Percentiles rank a stretch among this genome's conserved stretches.
phyloP scores from a whole-genome alignment of 768 basidiomycete species.

The Baorangia bicolor region DNA sequence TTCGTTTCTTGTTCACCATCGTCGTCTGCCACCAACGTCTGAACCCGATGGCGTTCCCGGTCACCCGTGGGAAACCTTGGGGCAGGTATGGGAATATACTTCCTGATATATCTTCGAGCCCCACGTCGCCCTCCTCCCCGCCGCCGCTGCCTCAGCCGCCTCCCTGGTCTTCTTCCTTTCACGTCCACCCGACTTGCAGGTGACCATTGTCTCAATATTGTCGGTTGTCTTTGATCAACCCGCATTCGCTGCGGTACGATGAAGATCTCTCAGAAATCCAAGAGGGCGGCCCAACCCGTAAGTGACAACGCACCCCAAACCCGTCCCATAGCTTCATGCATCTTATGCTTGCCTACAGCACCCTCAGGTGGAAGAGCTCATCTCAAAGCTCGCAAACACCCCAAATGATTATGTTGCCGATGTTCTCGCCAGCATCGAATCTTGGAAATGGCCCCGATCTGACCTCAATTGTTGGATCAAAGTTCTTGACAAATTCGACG shows the following conservation, averaged over 20 bases:
- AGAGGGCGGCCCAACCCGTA: constrained; percentile 78
- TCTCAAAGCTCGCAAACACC: constrained; percentile 64
- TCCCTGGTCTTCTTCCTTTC: constrained; percentile 14
- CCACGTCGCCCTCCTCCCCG: constrained; percentile 23
- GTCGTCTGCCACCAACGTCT: background rate
- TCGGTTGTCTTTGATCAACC: constrained; percentile 13
- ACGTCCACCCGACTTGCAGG: constrained; percentile 7
- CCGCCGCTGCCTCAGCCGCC: background rate
- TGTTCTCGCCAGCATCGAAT: constrained; percentile 64
- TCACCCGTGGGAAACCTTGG: background rate
- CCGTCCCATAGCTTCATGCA: background rate
- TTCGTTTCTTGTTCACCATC: constrained; percentile 22
- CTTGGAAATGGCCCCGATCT: constrained; percentile 94
- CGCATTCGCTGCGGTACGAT: constrained; percentile 61
- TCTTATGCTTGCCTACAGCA: constrained; percentile 46
- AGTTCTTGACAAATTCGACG: constrained; percentile 94
- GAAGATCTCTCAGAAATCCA: constrained; percentile 87
- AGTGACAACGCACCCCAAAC: constrained; percentile 29
- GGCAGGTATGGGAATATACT: constrained; percentile 22
- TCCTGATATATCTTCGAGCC: constrained; percentile 34
- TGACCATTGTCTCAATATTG: constrained; percentile 1
- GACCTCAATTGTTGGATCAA: constrained; percentile 97
- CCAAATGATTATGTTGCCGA: constrained; percentile 69
- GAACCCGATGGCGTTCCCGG: background rate
- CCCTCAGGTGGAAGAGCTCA: constrained; percentile 78